Conservation (phyloP, 305 asterid genomes). For the Caryopteris hybrid region DNA sequence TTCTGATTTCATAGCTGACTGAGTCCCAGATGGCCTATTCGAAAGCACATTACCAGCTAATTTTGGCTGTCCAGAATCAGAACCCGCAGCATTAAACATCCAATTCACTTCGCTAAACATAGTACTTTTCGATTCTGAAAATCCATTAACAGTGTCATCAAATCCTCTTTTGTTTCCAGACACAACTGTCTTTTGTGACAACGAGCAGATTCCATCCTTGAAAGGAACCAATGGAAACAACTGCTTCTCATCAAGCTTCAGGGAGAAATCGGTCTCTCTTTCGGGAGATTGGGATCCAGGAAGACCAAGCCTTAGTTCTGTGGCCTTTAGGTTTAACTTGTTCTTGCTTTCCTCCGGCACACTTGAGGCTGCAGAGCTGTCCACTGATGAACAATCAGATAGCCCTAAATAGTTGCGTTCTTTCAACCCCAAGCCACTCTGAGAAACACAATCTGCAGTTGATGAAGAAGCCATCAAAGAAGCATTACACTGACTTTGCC, state of each 20-base stretch:
- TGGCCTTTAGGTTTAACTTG: slow-evolving; percentile 66
- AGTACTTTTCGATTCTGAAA: slow-evolving; percentile 35
- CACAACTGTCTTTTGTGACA: slow-evolving; percentile 44
- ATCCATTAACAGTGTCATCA: slow-evolving; percentile 56
- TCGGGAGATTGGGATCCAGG: slow-evolving; percentile 86
- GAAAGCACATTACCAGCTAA: slow-evolving; percentile 41
- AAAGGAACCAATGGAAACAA: slow-evolving; percentile 73
- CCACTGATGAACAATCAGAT: slow-evolving; percentile 70
- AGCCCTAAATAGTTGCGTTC: slow-evolving; percentile 72
- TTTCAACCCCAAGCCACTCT: slow-evolving; percentile 35
- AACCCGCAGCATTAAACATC: slow-evolving; percentile 43
- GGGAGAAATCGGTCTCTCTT: slow-evolving; percentile 41
- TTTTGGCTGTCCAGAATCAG: slow-evolving; percentile 46
- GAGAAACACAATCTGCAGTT: slow-evolving; percentile 37
- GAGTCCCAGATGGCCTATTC: slow-evolving; percentile 37
- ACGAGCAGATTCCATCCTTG: slow-evolving; percentile 53
- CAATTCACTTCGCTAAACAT: slow-evolving; percentile 52
- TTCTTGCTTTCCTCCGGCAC: slow-evolving; percentile 33
- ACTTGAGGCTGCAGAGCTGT: slow-evolving; percentile 36
- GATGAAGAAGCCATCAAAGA: slow-evolving; percentile 51
- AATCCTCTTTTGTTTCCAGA: slow-evolving; percentile 84
- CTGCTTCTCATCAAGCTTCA: slow-evolving; percentile 57
- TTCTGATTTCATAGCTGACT: slow-evolving; percentile 33
- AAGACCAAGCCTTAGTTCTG: slow-evolving; percentile 85
- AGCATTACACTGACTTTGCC: slow-evolving; percentile 40